Evolutionary conservation across 208 protist species (phyloP), one percentile per base, ranked within the genome.

Genomic region (Leishmania guyanensis): DNA sequence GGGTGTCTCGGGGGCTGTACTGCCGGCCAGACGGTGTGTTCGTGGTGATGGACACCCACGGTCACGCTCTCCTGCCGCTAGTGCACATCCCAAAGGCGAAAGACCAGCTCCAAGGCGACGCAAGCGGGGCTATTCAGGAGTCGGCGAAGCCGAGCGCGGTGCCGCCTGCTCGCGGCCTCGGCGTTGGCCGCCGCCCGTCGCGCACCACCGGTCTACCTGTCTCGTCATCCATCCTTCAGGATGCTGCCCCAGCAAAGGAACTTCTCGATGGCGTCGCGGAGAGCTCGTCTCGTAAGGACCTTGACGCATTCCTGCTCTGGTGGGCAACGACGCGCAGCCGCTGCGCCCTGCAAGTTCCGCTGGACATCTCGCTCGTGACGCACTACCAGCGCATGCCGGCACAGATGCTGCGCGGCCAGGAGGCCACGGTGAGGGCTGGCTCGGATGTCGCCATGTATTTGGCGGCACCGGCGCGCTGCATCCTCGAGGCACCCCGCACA

Each of bases 1-100:
- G 91, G 91, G 93, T 96, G 26, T 88, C 91, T 5, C 87, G 91
- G 26, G 95, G 95, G 14, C 79, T 96, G n/a, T 95, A 95, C 78
- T 90, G 86, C 75, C 86, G 92, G 26, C 78, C 80, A 2, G 93
- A 97, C 76, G 94, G 94, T 6, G 78, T 91, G 46, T 90, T 88
- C 53, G 79, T 97, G 73, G 88, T 96, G 60, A 93, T 96, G 87
- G 87, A 96, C 69, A 43, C 65, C 16, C 56, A 77, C 8, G 94
- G 94, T 3, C 53, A 83, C 39, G 90, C 92, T 22, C 68, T 97
- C 3, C 72, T 92, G 56, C 48, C 76, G 51, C 29, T 46, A 6
- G 69, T 70, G 12, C 58, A 73, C 29, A 4, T 72, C 33, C 20
- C 58, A 29, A 62, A 43, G 33, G 69, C 60, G 51, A 77, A 79